Conservation (phyloP, 2,329 filamentous ascomycete species). For the Talaromyces funiculosus region DNA sequence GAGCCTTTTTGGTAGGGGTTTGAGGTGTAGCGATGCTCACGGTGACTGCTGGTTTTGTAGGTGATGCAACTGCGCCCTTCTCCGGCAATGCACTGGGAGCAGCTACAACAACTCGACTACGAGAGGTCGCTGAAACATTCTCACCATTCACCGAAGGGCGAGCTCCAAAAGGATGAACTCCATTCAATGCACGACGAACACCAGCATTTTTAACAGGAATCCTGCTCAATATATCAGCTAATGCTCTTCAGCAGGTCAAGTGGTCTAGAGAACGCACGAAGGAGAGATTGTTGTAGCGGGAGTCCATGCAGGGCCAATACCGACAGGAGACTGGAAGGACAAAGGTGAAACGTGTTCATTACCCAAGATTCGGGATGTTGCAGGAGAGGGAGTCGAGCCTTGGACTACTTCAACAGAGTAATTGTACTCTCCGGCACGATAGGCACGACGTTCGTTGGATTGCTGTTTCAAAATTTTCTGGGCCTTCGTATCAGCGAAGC, state of each 20-base stretch:
- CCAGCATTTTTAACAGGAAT: slow-evolving; percentile 35
- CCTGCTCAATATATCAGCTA: slow-evolving; percentile 30
- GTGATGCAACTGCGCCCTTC: slow-evolving; percentile 27
- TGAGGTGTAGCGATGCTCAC: slow-evolving; percentile 28
- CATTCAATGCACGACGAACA: slow-evolving; percentile 22
- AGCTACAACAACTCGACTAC: slow-evolving; percentile 23
- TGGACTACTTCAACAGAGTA: slow-evolving; percentile 45
- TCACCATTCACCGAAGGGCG: slow-evolving; percentile 33
- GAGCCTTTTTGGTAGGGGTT: slow-evolving; percentile 38
- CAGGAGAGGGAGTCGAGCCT: slow-evolving; percentile 40
- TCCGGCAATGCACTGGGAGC: slow-evolving; percentile 27
- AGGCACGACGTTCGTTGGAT: slow-evolving; percentile 89
- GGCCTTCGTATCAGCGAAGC: slow-evolving; percentile 92
- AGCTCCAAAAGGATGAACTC: slow-evolving; percentile 31
- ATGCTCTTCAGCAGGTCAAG: background rate
- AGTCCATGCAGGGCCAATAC: slow-evolving; percentile 39
- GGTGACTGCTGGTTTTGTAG: slow-evolving; percentile 33
- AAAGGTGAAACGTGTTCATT: slow-evolving; percentile 38
- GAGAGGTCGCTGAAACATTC: slow-evolving; percentile 31
- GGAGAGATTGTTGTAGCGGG: slow-evolving; percentile 46
- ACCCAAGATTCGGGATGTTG: slow-evolving; percentile 33
- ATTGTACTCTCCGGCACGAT: slow-evolving; percentile 93
- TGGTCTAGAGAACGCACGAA: slow-evolving; percentile 32
- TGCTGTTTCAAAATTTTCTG: slow-evolving; percentile 97
- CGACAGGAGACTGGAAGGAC: slow-evolving; percentile 40